Evolutionary conservation across 805 yeast species (phyloP).

Genomic region (Sugiyamaella boreocaroliniensis): DNA sequence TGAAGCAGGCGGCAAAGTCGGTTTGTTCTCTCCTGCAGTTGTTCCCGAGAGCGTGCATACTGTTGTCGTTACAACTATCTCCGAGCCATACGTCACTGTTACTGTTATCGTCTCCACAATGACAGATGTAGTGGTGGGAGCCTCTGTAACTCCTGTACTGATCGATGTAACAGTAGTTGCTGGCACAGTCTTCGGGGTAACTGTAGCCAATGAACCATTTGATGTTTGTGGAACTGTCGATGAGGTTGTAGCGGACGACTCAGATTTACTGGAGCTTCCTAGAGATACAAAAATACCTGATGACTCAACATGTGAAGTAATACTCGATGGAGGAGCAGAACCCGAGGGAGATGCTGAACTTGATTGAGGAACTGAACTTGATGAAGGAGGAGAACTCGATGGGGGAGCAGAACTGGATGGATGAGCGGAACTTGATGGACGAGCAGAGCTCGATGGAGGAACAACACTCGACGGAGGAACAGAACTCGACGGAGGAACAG

Average conservation of each 20-base stretch:
- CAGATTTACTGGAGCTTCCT: no score
- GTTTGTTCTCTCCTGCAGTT: background rate
- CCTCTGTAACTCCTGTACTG: no score
- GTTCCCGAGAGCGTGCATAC: conserved; percentile 5
- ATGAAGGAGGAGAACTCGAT: background rate
- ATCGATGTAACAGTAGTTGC: no score
- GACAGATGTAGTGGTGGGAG: background rate
- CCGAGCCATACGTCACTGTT: conserved; percentile 3
- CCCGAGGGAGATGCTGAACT: background rate
- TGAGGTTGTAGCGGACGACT: no score
- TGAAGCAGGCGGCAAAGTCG: background rate
- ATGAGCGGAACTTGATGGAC: background rate
- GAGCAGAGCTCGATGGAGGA: background rate
- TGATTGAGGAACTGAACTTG: background rate
- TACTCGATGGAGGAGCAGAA: background rate
- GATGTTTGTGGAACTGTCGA: no score
- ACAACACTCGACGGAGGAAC: background rate
- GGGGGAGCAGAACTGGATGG: background rate
- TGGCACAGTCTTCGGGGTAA: no score
- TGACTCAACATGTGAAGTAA: no score
- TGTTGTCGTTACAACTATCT: conserved; percentile 2
- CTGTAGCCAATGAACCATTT: no score
- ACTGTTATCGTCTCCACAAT: background rate
- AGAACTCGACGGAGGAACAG: background rate
- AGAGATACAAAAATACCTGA: no score